Conservation (phyloP, 208 protist species). For the Leishmania arabica region DNA sequence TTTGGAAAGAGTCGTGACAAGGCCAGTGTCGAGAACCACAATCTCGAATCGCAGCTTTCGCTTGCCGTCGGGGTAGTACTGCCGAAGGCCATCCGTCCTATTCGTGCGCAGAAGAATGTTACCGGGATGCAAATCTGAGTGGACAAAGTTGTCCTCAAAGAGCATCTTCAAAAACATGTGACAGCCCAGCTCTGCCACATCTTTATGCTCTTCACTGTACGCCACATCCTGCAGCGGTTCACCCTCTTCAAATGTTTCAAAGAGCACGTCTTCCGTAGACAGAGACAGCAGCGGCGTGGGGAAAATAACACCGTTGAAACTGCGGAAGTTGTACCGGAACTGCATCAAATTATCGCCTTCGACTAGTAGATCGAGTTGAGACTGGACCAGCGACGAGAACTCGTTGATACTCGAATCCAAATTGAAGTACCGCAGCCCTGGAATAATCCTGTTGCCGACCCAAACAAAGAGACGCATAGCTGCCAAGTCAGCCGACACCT, state of each 20-base stretch:
- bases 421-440: conserved; percentile 65
- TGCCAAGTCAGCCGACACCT: conserved; percentile 71
- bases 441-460: conserved; percentile 52
- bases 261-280: conserved; percentile 62
- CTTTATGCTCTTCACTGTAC: conserved; percentile 46
- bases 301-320: conserved; percentile 77
- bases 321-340: conserved; percentile 86
- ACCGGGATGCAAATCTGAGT: conserved; percentile 94
- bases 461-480: conserved; percentile 69
- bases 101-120: conserved; percentile 87
- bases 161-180: conserved; percentile 96
- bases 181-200: conserved; percentile 81
- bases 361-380: conserved; percentile 85
- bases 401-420: conserved; percentile 65
- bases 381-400: conserved; percentile 79
- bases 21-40: conserved; percentile 90
- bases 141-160: conserved; percentile 95
- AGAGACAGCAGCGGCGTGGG: conserved; percentile 75
- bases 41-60: conserved; percentile 60
- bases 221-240: conserved; percentile 63
- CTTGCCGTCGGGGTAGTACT: conserved; percentile 74
- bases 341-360: conserved; percentile 88
- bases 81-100: conserved; percentile 22
- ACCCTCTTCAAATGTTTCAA: conserved; percentile 92
- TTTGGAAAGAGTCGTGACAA: conserved; percentile 86